Base-by-base conservation (phyloP, 345 rosid genomes). In the Viola odorata region DNA sequence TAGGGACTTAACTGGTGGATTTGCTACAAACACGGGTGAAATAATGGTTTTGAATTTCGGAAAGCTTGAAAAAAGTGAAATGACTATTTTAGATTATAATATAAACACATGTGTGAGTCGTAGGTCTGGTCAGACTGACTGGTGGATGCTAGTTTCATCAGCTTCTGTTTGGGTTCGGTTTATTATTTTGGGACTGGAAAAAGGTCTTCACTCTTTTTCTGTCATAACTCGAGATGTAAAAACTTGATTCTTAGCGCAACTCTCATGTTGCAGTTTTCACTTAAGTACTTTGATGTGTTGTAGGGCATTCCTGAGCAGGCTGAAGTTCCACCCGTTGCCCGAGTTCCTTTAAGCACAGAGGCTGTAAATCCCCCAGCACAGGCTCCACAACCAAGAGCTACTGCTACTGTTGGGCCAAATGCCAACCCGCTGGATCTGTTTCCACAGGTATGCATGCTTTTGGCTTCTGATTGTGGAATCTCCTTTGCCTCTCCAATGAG, bases 231-330 rank as follows among this genome's bases (percentile, higher is more conserved):
- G 32, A 23, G 32, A 2, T 23, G 32, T 23, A 23, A 23, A 23
- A 23, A 23, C 32, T 23, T 23, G 32, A 23, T 23, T 23, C 32
- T 23, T 23, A 23, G 32, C 32, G 1, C 32, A 23, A 23, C 32
- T 23, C 32, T 23, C 32, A 23, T 23, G 32, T 23, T 23, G 39
- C 15, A 5, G 45, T 55, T 13, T 5, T 51, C 41, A 51, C 41
- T 15, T 62, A 12, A 40, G 17, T n/a, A 48, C 6, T 51, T 40
- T 12, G 36, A 41, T 10, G 32, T 50, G 13, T 57, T 14, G 53
- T n/a, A 70, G 74, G 74, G 74, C 0, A 70, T 70, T 49, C 74
- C 74, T 39, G 69, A 70, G 55, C 74, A 58, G 58, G 69, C 69
- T 45, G 74, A 58, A 53, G 65, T 53, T 59, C 64, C 63, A 44